Percentiles rank a stretch among this genome's conserved stretches.
Evolutionary conservation across 1,139 yeast genomes (phyloP).

Genomic region (Kodamaea fungicola): DNA sequence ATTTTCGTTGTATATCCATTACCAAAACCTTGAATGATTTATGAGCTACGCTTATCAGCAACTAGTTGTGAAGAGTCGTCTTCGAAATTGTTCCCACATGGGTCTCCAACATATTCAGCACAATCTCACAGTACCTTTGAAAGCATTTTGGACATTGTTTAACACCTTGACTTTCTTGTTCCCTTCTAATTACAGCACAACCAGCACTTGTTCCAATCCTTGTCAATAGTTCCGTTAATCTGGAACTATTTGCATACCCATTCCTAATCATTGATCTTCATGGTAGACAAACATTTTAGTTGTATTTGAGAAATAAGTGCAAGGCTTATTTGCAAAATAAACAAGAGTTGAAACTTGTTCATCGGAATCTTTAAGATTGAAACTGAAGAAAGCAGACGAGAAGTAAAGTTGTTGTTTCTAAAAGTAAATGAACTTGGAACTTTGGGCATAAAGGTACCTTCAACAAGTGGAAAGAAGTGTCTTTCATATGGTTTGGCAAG

Average conservation of each 20-base stretch:
- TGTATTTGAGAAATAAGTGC: constrained; percentile 16
- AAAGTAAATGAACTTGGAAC: constrained; percentile 20
- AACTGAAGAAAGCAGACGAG: constrained; percentile 22
- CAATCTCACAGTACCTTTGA: constrained; percentile 83
- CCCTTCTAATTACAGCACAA: constrained; percentile 83
- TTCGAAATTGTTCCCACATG: constrained; percentile 14
- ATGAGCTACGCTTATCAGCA: constrained; percentile 7
- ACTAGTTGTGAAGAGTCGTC: constrained; percentile 9
- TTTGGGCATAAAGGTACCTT: constrained; percentile 26
- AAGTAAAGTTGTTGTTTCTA: constrained; percentile 14
- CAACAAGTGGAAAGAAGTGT: constrained; percentile 17
- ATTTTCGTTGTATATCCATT: background rate
- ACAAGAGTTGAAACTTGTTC: constrained; percentile 17
- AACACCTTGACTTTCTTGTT: constrained; percentile 66
- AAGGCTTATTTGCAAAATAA: constrained; percentile 22
- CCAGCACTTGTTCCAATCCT: constrained; percentile 74
- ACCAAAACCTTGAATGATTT: constrained; percentile 6
- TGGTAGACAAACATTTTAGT: constrained; percentile 20
- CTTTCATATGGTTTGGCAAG: constrained; percentile 17
- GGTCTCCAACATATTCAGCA: constrained; percentile 10
- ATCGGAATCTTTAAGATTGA: constrained; percentile 11
- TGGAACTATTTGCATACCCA: constrained; percentile 76
- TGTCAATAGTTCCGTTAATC: constrained; percentile 69
- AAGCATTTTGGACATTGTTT: constrained; percentile 73
- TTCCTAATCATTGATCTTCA: constrained; percentile 65